Conservation (phyloP, 176 grass and related monocot species). For the Neostapfia colusana region DNA sequence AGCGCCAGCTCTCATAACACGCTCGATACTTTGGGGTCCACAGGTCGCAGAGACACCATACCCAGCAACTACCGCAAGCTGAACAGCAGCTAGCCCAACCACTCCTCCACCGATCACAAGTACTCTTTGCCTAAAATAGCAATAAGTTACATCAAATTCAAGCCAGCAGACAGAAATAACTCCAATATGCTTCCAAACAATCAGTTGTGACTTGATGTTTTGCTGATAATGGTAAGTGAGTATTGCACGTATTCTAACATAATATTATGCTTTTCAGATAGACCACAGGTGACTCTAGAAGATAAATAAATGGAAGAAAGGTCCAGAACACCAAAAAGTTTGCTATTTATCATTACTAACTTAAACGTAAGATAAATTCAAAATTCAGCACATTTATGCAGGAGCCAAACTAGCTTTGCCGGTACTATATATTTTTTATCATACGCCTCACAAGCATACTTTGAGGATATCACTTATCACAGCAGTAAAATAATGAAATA, state of each 20-base stretch:
- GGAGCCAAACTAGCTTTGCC: slow-evolving; percentile 1
- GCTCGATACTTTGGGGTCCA: slow-evolving; percentile 74
- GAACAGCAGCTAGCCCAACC: slow-evolving; percentile 82
- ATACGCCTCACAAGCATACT: background rate
- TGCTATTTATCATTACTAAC: background rate
- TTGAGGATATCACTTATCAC: background rate
- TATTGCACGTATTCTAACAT: background rate
- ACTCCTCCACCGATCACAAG: slow-evolving; percentile 93
- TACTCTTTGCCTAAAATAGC: slow-evolving; percentile 66
- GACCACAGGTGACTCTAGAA: slow-evolving; percentile 6
- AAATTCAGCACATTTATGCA: background rate
- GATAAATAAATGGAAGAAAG: background rate
- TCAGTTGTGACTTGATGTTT: background rate
- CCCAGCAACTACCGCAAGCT: slow-evolving; percentile 69
- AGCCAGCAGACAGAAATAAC: background rate
- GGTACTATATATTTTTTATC: slow-evolving; percentile 1
- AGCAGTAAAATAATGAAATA: background rate
- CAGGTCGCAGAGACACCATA: slow-evolving; percentile 81
- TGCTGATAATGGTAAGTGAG: slow-evolving; percentile 1
- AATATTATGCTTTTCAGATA: background rate
- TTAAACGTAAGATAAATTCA: background rate
- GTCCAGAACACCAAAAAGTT: background rate
- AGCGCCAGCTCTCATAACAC: slow-evolving; percentile 69
- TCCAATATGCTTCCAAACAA: slow-evolving; percentile 21
- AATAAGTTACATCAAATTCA: slow-evolving; percentile 19